Evolutionary conservation across 1,139 yeast species (phyloP).

Genomic region (Hanseniaspora sp.): DNA sequence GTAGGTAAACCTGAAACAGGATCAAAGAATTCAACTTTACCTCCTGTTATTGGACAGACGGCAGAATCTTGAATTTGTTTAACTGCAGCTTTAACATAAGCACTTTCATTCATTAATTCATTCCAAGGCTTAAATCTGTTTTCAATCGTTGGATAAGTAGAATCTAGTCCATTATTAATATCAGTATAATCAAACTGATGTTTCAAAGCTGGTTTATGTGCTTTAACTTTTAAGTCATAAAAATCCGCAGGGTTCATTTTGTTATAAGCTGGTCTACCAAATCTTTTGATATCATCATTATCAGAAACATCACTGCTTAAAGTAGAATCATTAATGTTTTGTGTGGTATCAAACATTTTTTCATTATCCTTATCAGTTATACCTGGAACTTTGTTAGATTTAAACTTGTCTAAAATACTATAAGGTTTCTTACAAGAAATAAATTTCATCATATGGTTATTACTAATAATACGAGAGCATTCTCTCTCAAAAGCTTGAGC

Average conservation of each 20-base stretch:
- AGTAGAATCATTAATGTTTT: not conserved
- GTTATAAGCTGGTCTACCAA: slow-evolving; percentile 14
- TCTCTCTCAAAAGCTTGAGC: not conserved
- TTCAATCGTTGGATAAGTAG: slow-evolving; percentile 54
- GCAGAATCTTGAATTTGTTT: slow-evolving; percentile 82
- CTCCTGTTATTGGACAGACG: slow-evolving; percentile 78
- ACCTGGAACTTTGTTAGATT: slow-evolving; percentile 6
- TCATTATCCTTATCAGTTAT: not conserved
- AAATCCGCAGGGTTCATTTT: slow-evolving; percentile 11
- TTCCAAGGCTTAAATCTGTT: slow-evolving; percentile 80
- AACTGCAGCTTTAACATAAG: slow-evolving; percentile 62
- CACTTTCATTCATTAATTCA: slow-evolving; percentile 76
- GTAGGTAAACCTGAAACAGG: slow-evolving; percentile 95
- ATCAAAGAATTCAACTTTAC: slow-evolving; percentile 74
- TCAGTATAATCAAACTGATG: slow-evolving; percentile 2
- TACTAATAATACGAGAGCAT: not conserved
- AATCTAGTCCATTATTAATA: slow-evolving; percentile 39
- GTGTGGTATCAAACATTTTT: slow-evolving; percentile 6
- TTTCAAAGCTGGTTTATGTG: slow-evolving; percentile 7
- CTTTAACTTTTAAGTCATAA: slow-evolving; percentile 1
- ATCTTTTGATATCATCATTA: slow-evolving; percentile 5
- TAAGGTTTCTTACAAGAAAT: slow-evolving; percentile 1
- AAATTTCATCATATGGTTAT: not conserved
- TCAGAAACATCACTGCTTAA: not conserved
- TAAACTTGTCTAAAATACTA: slow-evolving; percentile 11